Conservation (phyloP, 2,329 filamentous ascomycete genomes). For the Colletotrichum nymphaeae region DNA sequence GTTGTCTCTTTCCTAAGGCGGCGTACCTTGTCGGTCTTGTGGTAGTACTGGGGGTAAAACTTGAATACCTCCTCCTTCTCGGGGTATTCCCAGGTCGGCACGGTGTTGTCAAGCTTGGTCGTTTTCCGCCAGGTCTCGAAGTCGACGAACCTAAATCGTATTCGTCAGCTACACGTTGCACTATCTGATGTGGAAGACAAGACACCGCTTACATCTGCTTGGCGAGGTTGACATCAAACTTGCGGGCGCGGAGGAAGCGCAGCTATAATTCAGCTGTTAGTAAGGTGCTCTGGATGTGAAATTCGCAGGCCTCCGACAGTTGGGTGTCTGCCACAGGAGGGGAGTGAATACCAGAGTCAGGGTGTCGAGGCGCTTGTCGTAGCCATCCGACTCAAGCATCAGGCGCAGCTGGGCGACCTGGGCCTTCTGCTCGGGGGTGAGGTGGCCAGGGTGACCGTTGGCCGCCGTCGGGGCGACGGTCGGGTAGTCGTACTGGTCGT, state of each 20-base stretch:
- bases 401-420: conserved; percentile 87
- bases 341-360: conserved; percentile 78
- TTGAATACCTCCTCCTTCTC: conserved; percentile 87
- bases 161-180: neutral
- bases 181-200: neutral
- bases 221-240: conserved; percentile 87
- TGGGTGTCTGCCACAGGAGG: conserved; percentile 26
- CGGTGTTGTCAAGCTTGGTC: conserved; percentile 84
- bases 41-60: conserved; percentile 99
- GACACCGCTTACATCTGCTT: conserved; percentile 80
- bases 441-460: conserved; percentile 87
- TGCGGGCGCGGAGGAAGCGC: conserved; percentile 91
- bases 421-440: conserved; percentile 88
- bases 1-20: neutral
- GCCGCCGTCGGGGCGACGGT: conserved; percentile 77
- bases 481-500: conserved; percentile 96
- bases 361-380: conserved; percentile 88
- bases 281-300: neutral
- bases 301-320: neutral
- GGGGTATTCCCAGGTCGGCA: conserved; percentile 85
- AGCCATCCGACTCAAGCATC: conserved; percentile 86
- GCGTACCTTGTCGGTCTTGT: conserved; percentile 88
- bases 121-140: conserved; percentile 92
- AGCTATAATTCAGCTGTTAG: conserved; percentile 61
- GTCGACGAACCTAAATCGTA: conserved; percentile 81